Conservation (phyloP, 2,329 filamentous ascomycete genomes). For the Zasmidium angulare region DNA sequence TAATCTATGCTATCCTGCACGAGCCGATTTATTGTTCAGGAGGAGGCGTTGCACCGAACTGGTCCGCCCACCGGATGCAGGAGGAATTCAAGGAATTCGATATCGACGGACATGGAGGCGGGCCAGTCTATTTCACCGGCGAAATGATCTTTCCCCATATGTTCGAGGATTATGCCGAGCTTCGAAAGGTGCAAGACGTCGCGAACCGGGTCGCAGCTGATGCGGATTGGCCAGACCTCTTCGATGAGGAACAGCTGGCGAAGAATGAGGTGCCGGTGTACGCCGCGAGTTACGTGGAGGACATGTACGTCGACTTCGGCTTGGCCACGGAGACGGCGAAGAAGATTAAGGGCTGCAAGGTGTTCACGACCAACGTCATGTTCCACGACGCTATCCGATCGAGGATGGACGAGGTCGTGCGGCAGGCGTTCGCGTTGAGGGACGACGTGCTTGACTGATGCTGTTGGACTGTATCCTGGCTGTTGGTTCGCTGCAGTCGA, state of each 20-base stretch:
- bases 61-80: conserved; percentile 71
- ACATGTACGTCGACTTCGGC: conserved; percentile 88
- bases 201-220: conserved; percentile 70
- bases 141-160: conserved; percentile 91
- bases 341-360: conserved; percentile 73
- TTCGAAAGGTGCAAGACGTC: conserved; percentile 65
- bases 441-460: conserved; percentile 63
- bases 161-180: conserved; percentile 77
- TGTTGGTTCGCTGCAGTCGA: background rate
- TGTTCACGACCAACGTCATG: conserved; percentile 81
- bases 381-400: conserved; percentile 81
- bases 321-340: conserved; percentile 71
- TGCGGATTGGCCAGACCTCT: conserved; percentile 72
- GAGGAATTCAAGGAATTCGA: conserved; percentile 50
- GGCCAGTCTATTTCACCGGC: conserved; percentile 76
- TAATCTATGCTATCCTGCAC: conserved; percentile 84
- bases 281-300: conserved; percentile 77
- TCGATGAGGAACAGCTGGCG: conserved; percentile 70
- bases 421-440: conserved; percentile 71
- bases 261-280: conserved; percentile 84
- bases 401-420: conserved; percentile 73
- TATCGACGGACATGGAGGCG: conserved; percentile 40
- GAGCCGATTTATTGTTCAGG: conserved; percentile 83
- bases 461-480: background rate
- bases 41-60: conserved; percentile 59